phyloP scores from a whole-genome alignment of 1,284 basidiomycete genomes.

The Sparassis latifolia region DNA sequence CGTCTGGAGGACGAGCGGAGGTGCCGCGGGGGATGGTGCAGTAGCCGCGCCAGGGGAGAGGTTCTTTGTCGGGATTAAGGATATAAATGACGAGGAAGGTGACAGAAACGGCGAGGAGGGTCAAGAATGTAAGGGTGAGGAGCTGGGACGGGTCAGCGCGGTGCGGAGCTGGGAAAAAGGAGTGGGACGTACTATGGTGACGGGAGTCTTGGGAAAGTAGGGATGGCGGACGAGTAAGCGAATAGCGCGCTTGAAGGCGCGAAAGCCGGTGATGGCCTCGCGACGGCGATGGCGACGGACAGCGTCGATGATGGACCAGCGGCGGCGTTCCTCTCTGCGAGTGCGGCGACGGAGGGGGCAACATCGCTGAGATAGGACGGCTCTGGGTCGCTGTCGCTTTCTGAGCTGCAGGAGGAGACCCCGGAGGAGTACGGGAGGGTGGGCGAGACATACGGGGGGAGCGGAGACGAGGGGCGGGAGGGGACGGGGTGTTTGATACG shows the following conservation, averaged over 20 bases:
- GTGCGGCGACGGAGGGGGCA: constrained; percentile 25
- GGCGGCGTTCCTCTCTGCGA: constrained; percentile 26
- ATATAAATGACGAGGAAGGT: constrained; percentile 85
- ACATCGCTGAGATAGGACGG: constrained; percentile 40
- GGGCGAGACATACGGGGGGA: constrained; percentile 13
- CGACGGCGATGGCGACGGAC: constrained; percentile 30
- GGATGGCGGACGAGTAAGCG: constrained; percentile 63
- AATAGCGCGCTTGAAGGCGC: constrained; percentile 46
- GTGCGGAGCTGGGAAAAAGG: not conserved
- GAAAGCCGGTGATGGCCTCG: constrained; percentile 27
- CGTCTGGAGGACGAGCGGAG: constrained; percentile 31
- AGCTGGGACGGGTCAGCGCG: constrained; percentile 37
- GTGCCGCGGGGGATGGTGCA: constrained; percentile 63
- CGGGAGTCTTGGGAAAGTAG: constrained; percentile 73
- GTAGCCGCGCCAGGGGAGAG: constrained; percentile 90
- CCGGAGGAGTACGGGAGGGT: constrained; percentile 29
- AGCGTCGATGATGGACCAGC: constrained; percentile 26
- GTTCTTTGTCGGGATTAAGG: constrained; percentile 93
- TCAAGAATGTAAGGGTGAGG: constrained; percentile 64
- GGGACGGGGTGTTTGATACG: constrained; percentile 27
- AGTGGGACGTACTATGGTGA: constrained; percentile 61
- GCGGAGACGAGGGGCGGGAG: constrained; percentile 30
- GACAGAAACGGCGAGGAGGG: constrained; percentile 69
- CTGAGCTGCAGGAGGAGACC: constrained; percentile 50
- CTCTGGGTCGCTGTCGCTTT: constrained; percentile 56